A percentile compares a stretch with the other conserved stretches of the same genome.
These are phyloP conservation scores for Rhodotorula diobovata DNA, from an alignment of 768 basidiomycete genomes.

Conservation along the genomic window DNA sequence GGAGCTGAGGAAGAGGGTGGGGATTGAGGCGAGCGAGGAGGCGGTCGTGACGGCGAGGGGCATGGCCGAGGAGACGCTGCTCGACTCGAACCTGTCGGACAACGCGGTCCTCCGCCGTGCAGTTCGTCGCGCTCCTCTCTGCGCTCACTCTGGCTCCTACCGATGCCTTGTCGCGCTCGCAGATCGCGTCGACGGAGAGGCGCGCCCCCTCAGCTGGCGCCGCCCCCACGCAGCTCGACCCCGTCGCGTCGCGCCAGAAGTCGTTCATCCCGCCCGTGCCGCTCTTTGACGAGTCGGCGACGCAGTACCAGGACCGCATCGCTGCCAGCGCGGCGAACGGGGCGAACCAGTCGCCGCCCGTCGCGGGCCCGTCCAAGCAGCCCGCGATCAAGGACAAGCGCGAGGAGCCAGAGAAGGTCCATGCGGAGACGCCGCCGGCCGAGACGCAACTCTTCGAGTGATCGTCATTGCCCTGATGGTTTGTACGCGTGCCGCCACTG, in stretches of 20 bases:
- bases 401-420: not conserved
- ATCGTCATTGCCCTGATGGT: not conserved
- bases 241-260: constrained; percentile 27
- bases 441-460: constrained; percentile 33
- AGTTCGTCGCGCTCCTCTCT: not conserved
- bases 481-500: not conserved
- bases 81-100: constrained; percentile 30
- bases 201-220: not conserved
- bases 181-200: constrained; percentile 12
- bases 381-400: not conserved
- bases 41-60: constrained; percentile 8
- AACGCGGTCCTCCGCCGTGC: constrained; percentile 28
- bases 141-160: not conserved
- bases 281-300: constrained; percentile 14
- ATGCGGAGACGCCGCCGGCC: too few species aligned
- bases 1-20: constrained; percentile 7
- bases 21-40: constrained; percentile 11
- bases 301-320: constrained; percentile 8
- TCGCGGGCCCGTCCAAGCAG: not conserved
- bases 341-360: not conserved
- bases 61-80: not conserved
- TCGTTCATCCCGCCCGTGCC: constrained; percentile 22
- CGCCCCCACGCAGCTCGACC: constrained; percentile 21
- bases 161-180: not conserved
- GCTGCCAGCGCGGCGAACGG: too few species aligned